Evolutionary conservation across 75 land plant species (phyloP), one percentile per base, ranked within the genome.

Genomic region (Sequoiadendron giganteum): DNA sequence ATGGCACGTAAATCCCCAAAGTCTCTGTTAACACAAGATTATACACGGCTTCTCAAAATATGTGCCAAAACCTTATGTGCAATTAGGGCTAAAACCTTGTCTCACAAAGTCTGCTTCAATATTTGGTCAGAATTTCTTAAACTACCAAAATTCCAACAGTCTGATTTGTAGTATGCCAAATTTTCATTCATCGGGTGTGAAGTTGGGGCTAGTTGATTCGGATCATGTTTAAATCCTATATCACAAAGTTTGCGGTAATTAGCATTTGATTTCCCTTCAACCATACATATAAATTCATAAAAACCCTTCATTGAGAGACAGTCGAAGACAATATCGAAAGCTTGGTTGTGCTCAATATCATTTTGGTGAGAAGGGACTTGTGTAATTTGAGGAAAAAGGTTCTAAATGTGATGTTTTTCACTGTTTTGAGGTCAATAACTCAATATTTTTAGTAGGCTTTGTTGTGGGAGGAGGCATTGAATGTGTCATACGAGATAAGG

Each of bases 401-500:
- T 6, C 36, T 88, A 83, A 48, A 85, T 30, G 82, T 93, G 48
- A 91, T 86, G 49, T 88, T 78, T 19, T 89, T 95, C 25, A 87
- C 92, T 25, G 39, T 90, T 14, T 85, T 90, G 13, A 87, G 93
- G 21, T 87, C 88, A 3, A 90, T 91, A 34, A 93, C 95, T 0
- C 86, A 84, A 83, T 97, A 92, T 89, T 89, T 89, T 89, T 98
- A 98, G 89, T 97, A 98, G 86, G 93, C 93, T 52, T 90, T 97
- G 25, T 87, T 98, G 43, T 98, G 99, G 99, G 96, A 98, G 83
- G 98, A 94, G 14, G 91, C 99, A 4, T 61, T 95, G 82, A 90
- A 84, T 30, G 83, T 89, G 18, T 90, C 91, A 30, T 95, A 89
- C 48, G 65, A 85, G 61, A 77, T 97, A 38, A 87, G 99, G 84